Evolutionary conservation across 805 yeast species (phyloP), one percentile per base, ranked within the genome.

Genomic region (Metschnikowia continentalis): DNA sequence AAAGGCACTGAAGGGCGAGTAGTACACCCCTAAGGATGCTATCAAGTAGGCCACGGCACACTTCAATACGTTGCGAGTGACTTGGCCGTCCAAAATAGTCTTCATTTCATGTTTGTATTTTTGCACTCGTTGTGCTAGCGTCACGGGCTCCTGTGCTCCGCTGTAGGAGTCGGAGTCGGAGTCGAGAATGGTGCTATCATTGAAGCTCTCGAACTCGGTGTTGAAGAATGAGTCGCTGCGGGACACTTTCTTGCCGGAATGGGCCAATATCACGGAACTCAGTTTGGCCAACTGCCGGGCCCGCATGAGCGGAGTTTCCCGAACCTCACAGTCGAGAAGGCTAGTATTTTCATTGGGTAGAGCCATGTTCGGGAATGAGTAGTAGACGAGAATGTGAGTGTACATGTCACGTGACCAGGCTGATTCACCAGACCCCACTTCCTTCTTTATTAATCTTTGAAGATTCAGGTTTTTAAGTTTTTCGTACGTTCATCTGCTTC

Each of bases 21-120:
- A 76, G 64, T 84, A 87, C 15, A 88, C 94, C 0, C 84, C 88
- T 50, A 86, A 61, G 0, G 95, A 84, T 1, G 90, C 92, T 1
- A 88, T 52, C 8, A 84, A 69, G 61, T 89, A 89, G 0, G 94
- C 86, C n/a, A 88, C 51, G 0, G 91, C 75, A 58, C 92, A 86
- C 58, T 88, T 87, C 42, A 84, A 45, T 2, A 80, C 82, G 39
- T 57, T 64, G 22, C 64, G 60, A 44, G 56, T 55, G 15, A 51
- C 30, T 14, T 64, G 63, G 8, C 49, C 39, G 32, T 30, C 2
- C 46, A 42, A 23, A 32, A 20, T 2, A 15, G 2, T 10, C 6
- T 33, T 7, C 15, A n/a, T 7, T 10, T 19, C 14, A 23, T 33
- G n/a, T 43, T 23, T 22, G 11, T 35, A 13, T 8, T 35, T 5